These are phyloP conservation scores for Torulaspora pretoriensis DNA, from an alignment of 1,139 yeast genomes.

Conservation along the genomic window DNA sequence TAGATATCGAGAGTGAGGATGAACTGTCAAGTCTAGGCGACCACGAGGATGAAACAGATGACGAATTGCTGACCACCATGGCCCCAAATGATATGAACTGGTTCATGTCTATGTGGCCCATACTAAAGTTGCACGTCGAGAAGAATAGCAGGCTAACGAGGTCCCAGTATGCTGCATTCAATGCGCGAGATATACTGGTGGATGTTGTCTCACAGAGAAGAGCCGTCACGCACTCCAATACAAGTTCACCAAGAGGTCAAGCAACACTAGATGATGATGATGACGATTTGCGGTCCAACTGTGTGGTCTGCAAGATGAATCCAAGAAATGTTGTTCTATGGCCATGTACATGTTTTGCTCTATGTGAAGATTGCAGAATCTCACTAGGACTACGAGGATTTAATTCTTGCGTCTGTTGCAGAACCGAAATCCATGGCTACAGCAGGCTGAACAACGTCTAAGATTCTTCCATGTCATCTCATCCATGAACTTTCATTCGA, in stretches of 20 bases:
- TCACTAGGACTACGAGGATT: constrained; percentile 72
- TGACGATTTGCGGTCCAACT: constrained; percentile 36
- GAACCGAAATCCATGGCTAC: constrained; percentile 62
- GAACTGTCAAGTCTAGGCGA: constrained; percentile 19
- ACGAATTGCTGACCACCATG: constrained; percentile 9
- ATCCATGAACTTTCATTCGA: background rate
- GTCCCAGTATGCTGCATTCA: constrained; percentile 31
- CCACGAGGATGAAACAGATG: constrained; percentile 20
- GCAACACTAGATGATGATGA: constrained; percentile 22
- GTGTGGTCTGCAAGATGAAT: constrained; percentile 79
- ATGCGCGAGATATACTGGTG: constrained; percentile 30
- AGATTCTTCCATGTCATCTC: background rate
- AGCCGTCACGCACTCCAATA: background rate
- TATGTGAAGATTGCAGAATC: constrained; percentile 79
- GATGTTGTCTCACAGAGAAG: constrained; percentile 30
- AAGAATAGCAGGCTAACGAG: constrained; percentile 35
- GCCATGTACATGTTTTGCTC: constrained; percentile 90
- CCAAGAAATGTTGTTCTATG: constrained; percentile 76
- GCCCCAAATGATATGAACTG: constrained; percentile 18
- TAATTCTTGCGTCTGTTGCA: constrained; percentile 81
- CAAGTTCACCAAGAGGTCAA: constrained; percentile 14
- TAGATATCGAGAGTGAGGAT: constrained; percentile 25
- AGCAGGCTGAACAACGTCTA: constrained; percentile 42
- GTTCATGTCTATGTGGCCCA: constrained; percentile 33
- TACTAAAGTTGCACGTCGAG: constrained; percentile 25